These are phyloP conservation scores for Plectranthus barbatus DNA, from an alignment of 257 asterid species.

Conservation along the genomic window DNA sequence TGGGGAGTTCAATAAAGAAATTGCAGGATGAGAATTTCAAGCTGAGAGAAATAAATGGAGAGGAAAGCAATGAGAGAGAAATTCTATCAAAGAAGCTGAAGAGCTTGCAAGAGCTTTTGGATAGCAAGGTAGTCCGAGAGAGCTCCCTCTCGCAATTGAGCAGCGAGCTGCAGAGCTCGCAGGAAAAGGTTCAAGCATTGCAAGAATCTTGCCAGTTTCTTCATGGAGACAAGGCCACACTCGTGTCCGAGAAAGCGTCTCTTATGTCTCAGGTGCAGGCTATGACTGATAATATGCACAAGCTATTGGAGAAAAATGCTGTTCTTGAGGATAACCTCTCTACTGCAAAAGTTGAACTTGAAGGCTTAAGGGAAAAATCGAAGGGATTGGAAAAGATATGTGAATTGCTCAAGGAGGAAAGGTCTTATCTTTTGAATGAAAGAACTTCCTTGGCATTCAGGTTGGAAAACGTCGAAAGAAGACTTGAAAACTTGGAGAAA, in stretches of 20 bases:
- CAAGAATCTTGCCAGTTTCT: slow-evolving; percentile 53
- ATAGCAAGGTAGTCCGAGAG: slow-evolving; percentile 37
- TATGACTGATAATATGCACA: slow-evolving; percentile 70
- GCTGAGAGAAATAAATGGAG: slow-evolving; percentile 39
- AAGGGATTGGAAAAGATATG: slow-evolving; percentile 80
- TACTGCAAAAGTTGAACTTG: slow-evolving; percentile 73
- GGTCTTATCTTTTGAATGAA: slow-evolving; percentile 59
- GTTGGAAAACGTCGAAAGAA: slow-evolving; percentile 55
- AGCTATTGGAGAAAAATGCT: slow-evolving; percentile 61
- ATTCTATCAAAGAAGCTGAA: slow-evolving; percentile 50
- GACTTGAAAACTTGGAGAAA: slow-evolving; percentile 51
- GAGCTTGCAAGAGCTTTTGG: slow-evolving; percentile 44
- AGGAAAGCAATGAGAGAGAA: slow-evolving; percentile 42
- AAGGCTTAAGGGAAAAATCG: slow-evolving; percentile 85
- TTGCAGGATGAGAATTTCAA: slow-evolving; percentile 56
- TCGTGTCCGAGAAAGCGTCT: slow-evolving; percentile 62
- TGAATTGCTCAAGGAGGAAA: slow-evolving; percentile 63
- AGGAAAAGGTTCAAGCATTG: slow-evolving; percentile 31
- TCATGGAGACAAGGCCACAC: slow-evolving; percentile 55
- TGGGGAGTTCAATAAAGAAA: slow-evolving; percentile 40
- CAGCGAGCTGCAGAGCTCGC: slow-evolving; percentile 50
- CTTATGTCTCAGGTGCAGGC: slow-evolving; percentile 67
- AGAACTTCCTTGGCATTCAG: slow-evolving; percentile 42
- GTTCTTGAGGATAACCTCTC: slow-evolving; percentile 70
- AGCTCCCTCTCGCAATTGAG: slow-evolving; percentile 44